Conservation (phyloP, 2,329 filamentous ascomycete species). For the Clonostachys chloroleuca region DNA sequence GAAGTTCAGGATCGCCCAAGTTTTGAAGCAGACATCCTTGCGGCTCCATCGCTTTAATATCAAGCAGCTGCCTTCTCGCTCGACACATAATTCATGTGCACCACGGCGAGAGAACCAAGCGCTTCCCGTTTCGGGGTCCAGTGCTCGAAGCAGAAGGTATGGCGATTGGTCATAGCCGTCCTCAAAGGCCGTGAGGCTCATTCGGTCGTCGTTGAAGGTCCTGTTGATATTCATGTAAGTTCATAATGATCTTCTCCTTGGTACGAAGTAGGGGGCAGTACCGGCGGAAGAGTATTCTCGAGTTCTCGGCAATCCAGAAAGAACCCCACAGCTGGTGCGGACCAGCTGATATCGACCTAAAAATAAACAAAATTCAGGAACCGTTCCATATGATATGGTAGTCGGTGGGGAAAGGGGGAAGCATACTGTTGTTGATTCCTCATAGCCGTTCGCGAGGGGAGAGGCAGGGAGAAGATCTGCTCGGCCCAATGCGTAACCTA, state of each 20-base stretch:
- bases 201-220: conserved; percentile 48
- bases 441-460: conserved; percentile 45
- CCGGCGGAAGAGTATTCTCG: conserved; percentile 51
- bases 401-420: not conserved
- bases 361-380: not conserved
- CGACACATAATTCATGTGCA: conserved; percentile 49
- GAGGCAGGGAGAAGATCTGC: conserved; percentile 51
- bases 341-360: conserved; percentile 40
- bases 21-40: conserved; percentile 32
- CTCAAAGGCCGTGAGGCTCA: conserved; percentile 49
- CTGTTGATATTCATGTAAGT: conserved; percentile 19
- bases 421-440: conserved; percentile 29
- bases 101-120: conserved; percentile 45
- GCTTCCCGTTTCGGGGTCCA: conserved; percentile 27
- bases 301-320: conserved; percentile 37
- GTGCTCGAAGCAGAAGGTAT: conserved; percentile 40
- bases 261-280: conserved; percentile 16
- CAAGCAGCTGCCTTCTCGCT: conserved; percentile 41
- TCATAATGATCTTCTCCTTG: no score
- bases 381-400: not conserved
- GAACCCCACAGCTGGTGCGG: conserved; percentile 37
- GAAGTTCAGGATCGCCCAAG: conserved; percentile 53
- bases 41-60: conserved; percentile 48
- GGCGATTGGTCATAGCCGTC: conserved; percentile 35
- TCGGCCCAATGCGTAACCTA: conserved; percentile 57